Conservation (phyloP, 2,329 filamentous ascomycete genomes). For the Exserohilum rostratum region DNA sequence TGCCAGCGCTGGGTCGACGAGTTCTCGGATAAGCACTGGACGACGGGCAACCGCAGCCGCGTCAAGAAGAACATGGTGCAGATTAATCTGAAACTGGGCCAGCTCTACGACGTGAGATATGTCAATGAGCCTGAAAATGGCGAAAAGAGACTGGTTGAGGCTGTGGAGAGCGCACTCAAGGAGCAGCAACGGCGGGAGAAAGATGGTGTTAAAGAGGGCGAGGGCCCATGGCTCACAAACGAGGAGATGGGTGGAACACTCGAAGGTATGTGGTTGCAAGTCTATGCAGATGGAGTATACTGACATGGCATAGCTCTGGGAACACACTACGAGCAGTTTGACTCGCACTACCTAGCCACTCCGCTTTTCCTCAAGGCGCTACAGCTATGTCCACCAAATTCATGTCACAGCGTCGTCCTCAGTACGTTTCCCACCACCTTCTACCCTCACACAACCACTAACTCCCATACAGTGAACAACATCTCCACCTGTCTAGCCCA, state of each 20-base stretch:
- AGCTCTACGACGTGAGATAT: conserved; percentile 78
- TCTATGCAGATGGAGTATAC: conserved; percentile 5
- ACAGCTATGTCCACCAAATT: conserved; percentile 65
- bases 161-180: conserved; percentile 77
- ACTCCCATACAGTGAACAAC: conserved; percentile 70
- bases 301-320: conserved; percentile 66
- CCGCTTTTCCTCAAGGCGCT: conserved; percentile 88
- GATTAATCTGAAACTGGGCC: conserved; percentile 81
- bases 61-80: conserved; percentile 76
- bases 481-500: conserved; percentile 75
- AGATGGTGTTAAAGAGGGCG: conserved; percentile 72
- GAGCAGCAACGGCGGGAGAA: conserved; percentile 73
- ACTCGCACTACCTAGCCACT: conserved; percentile 79
- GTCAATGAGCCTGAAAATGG: conserved; percentile 75
- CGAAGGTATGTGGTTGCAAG: conserved; percentile 60
- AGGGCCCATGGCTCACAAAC: conserved; percentile 72
- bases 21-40: conserved; percentile 50
- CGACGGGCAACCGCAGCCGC: conserved; percentile 62
- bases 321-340: conserved; percentile 74
- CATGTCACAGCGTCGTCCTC: conserved; percentile 80
- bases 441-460: conserved; percentile 8
- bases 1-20: conserved; percentile 61
- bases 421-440: conserved; percentile 57
- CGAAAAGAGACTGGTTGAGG: conserved; percentile 77
- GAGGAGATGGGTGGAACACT: conserved; percentile 76